Conservation (phyloP, 805 yeast species). For the Zygoascus ofunaensis region DNA sequence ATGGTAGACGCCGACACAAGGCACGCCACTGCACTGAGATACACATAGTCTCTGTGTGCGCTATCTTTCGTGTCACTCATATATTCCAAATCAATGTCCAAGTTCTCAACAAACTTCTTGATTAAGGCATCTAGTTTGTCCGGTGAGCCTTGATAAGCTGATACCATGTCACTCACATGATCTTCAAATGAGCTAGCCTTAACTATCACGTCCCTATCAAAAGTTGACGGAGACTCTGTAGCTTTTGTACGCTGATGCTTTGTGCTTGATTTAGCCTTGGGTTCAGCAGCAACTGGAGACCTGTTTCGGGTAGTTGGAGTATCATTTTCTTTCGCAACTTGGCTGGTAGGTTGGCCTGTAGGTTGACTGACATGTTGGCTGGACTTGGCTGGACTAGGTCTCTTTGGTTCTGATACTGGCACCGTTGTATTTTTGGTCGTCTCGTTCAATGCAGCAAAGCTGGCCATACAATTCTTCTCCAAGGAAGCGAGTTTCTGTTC, state of each 20-base stretch:
- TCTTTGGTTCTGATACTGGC: not conserved
- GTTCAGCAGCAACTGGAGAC: too few relatives aligned
- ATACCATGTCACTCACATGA: not conserved
- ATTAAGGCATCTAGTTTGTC: not conserved
- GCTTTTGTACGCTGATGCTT: not conserved
- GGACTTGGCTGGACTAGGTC: not conserved
- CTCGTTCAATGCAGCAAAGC: too few relatives aligned
- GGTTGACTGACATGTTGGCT: not conserved
- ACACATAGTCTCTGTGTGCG: not conserved
- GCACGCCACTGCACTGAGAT: conserved; percentile 1
- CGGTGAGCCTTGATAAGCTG: not conserved
- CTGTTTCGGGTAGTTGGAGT: not conserved
- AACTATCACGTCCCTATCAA: not conserved
- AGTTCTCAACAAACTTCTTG: not conserved
- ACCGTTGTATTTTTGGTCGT: not conserved
- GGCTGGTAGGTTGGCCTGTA: not conserved
- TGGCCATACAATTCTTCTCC: conserved; percentile 1
- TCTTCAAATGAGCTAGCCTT: not conserved
- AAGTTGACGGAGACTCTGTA: not conserved
- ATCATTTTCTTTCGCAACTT: not conserved
- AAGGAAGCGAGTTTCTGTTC: conserved; percentile 8
- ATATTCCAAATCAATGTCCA: not conserved
- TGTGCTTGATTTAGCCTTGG: not conserved
- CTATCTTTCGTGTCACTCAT: not conserved
- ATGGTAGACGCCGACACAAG: not conserved